These are phyloP conservation scores for Hyphodiscus sp. DNA, from an alignment of 2,329 filamentous ascomycete species.

Conservation along the genomic window DNA sequence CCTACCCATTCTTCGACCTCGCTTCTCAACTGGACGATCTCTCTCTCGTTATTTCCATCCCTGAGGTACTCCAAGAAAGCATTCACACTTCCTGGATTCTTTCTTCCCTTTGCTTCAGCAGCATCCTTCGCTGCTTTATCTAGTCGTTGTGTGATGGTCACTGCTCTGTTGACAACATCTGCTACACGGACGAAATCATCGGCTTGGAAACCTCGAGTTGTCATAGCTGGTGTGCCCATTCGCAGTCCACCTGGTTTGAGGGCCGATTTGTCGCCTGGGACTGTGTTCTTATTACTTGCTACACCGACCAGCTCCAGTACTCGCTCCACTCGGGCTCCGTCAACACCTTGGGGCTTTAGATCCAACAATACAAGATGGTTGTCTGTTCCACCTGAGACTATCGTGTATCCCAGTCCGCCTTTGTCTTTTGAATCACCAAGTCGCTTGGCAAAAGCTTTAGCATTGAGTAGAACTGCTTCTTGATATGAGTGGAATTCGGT, in stretches of 20 bases:
- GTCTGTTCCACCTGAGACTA: constrained; percentile 92
- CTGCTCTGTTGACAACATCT: constrained; percentile 77
- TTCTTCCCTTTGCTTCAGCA: constrained; percentile 61
- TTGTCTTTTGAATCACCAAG: constrained; percentile 59
- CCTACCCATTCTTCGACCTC: constrained; percentile 76
- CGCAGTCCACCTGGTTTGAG: constrained; percentile 88
- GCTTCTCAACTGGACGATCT: constrained; percentile 65
- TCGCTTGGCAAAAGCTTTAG: constrained; percentile 73
- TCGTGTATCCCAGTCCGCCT: constrained; percentile 74
- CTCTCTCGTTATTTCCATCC: constrained; percentile 58
- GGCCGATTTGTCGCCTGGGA: constrained; percentile 89
- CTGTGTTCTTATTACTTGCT: constrained; percentile 99
- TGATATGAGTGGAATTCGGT: constrained; percentile 93
- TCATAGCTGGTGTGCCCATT: constrained; percentile 97
- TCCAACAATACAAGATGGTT: constrained; percentile 94
- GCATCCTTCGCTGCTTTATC: constrained; percentile 66
- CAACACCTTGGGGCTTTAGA: constrained; percentile 79
- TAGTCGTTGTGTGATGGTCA: constrained; percentile 69
- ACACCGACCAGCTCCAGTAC: constrained; percentile 89
- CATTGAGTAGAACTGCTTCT: constrained; percentile 81
- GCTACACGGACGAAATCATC: constrained; percentile 84
- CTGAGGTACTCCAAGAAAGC: constrained; percentile 63
- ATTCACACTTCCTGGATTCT: constrained; percentile 57
- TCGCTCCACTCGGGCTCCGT: constrained; percentile 84
- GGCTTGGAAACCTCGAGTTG: constrained; percentile 83